Percentiles rank a stretch among this genome's conserved stretches.
phyloP scores from a whole-genome alignment of 345 rosid genomes.

The Salix udensis region DNA sequence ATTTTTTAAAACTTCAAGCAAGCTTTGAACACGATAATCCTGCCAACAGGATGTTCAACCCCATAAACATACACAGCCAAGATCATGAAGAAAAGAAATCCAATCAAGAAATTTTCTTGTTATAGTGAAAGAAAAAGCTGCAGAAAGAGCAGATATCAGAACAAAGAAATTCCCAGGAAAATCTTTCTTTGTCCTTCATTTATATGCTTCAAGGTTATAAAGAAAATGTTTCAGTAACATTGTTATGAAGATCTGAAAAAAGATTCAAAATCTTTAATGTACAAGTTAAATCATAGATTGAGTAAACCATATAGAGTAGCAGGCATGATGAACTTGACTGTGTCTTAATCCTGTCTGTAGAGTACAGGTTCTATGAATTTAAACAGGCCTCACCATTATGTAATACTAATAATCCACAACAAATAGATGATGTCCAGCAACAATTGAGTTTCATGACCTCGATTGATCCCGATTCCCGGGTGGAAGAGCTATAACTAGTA shows the following conservation, averaged over 20 bases:
- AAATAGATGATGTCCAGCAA: not conserved
- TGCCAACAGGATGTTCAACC: too few species aligned
- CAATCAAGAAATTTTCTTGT: not conserved
- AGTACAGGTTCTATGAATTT: not conserved
- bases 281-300: not conserved
- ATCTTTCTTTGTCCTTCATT: not conserved
- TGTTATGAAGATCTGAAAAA: not conserved
- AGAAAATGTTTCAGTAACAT: not conserved
- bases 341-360: not conserved
- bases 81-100: not conserved
- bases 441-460: conserved; percentile 13
- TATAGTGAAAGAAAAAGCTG: not conserved
- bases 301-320: not conserved
- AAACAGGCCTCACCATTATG: not conserved
- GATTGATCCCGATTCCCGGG: not conserved
- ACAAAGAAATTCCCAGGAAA: not conserved
- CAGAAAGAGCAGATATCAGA: not conserved
- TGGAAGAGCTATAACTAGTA: too few species aligned
- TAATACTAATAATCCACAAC: not conserved
- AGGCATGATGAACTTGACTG: not conserved
- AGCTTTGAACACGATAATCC: too few species aligned
- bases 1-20: too few species aligned
- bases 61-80: too few species aligned
- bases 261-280: not conserved
- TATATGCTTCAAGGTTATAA: not conserved